Conservation (phyloP, 2,329 filamentous ascomycete species). For the Scedosporium dehoogii region DNA sequence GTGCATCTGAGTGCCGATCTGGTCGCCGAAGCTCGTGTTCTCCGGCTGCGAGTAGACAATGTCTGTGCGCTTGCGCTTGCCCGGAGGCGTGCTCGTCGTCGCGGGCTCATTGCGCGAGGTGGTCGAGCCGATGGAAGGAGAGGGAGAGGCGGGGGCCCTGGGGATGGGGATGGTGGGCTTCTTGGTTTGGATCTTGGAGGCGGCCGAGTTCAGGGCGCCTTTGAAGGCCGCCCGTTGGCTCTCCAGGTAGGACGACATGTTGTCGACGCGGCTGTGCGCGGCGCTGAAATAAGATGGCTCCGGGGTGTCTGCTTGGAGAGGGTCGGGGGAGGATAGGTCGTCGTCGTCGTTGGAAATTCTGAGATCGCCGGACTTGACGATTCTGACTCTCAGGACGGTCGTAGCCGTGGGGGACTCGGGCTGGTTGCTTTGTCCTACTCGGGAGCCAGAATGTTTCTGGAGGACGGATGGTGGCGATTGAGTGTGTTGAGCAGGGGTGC, state of each 20-base stretch:
- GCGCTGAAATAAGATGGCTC: too few species aligned
- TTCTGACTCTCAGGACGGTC: too few species aligned
- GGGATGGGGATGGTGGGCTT: conserved; percentile 26
- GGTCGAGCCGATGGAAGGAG: conserved; percentile 46
- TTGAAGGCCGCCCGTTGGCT: conserved; percentile 55
- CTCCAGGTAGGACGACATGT: conserved; percentile 55
- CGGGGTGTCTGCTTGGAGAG: too few species aligned
- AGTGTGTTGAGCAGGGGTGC: too few species aligned
- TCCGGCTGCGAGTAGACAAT: conserved; percentile 67
- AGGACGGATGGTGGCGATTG: too few species aligned
- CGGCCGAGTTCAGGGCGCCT: conserved; percentile 52
- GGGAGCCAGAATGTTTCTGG: too few species aligned
- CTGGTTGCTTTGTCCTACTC: too few species aligned
- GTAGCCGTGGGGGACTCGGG: too few species aligned
- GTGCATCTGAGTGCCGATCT: conserved; percentile 78
- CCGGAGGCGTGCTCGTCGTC: conserved; percentile 33
- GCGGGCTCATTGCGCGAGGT: conserved; percentile 39
- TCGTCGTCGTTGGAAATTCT: too few species aligned
- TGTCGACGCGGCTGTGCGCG: conserved; percentile 10
- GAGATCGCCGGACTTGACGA: too few species aligned
- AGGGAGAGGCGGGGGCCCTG: conserved; percentile 44
- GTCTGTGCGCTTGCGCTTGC: conserved; percentile 48
- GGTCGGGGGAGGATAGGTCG: too few species aligned
- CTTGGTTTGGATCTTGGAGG: conserved; percentile 49
- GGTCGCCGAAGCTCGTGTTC: conserved; percentile 64